Evolutionary conservation across 768 basidiomycete genomes (phyloP).

Genomic region (Amanita inopinata): DNA sequence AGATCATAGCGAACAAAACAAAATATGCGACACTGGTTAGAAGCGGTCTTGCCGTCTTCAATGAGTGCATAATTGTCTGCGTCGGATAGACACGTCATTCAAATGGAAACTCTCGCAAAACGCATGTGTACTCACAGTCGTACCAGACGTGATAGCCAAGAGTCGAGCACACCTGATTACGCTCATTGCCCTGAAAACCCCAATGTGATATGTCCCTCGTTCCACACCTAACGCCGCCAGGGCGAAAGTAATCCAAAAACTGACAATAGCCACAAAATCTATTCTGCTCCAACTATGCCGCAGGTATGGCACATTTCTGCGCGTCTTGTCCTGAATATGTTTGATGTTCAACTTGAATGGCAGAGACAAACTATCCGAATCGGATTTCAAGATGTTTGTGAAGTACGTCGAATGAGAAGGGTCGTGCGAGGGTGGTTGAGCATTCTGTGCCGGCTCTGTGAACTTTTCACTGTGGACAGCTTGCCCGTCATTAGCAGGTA

Average conservation of each 20-base stretch:
- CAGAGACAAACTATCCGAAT: conserved; percentile 38
- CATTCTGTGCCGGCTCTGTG: conserved; percentile 19
- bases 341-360: conserved; percentile 57
- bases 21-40: conserved; percentile 87
- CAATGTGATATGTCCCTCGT: conserved; percentile 60
- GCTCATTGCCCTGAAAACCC: conserved; percentile 81
- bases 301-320: conserved; percentile 73
- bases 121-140: conserved; percentile 51
- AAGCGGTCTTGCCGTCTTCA: conserved; percentile 86
- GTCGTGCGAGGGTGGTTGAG: conserved; percentile 32
- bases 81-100: conserved; percentile 8
- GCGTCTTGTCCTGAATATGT: conserved; percentile 44
- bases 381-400: conserved; percentile 37
- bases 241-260: conserved; percentile 80
- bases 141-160: conserved; percentile 83
- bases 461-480: conserved; percentile 2
- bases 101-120: conserved; percentile 2
- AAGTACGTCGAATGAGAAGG: conserved; percentile 40
- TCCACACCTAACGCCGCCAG: conserved; percentile 66
- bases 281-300: conserved; percentile 90
- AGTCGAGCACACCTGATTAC: conserved; percentile 77
- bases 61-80: conserved; percentile 77
- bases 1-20: conserved; percentile 76
- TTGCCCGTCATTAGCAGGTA: conserved; percentile 3
- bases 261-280: conserved; percentile 76